These are phyloP conservation scores for Crotalaria pallida DNA, from an alignment of 306 rosid species.

Conservation along the genomic window DNA sequence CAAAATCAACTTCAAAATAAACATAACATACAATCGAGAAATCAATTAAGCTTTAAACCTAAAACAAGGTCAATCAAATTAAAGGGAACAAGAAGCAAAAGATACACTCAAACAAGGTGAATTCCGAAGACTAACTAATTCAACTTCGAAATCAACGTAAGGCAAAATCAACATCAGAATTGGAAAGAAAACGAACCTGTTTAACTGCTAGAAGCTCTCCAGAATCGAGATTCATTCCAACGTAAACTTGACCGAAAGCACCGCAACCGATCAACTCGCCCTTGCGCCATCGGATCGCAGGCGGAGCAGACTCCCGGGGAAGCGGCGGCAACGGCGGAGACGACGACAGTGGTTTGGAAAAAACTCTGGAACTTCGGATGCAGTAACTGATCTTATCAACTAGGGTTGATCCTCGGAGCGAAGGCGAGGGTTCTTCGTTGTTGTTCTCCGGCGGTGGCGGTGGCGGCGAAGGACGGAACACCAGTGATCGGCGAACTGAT, in stretches of 20 bases:
- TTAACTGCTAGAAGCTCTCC: constrained; percentile 99
- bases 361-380: constrained; percentile 80
- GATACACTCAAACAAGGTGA: not conserved
- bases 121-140: not conserved
- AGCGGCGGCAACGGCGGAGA: constrained; percentile 30
- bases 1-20: no score
- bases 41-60: no score
- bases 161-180: not conserved
- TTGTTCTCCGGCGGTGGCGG: no score
- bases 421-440: constrained; percentile 43
- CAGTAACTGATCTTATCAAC: constrained; percentile 74
- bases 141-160: not conserved
- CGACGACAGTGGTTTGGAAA: constrained; percentile 55
- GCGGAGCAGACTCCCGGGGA: constrained; percentile 42
- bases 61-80: no score
- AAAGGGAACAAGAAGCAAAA: no score
- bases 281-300: constrained; percentile 95
- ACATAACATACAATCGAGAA: no score
- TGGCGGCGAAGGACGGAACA: constrained; percentile 70
- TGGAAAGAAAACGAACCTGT: constrained; percentile 45
- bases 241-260: constrained; percentile 96
- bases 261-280: constrained; percentile 99
- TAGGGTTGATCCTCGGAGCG: constrained; percentile 59
- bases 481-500: constrained; percentile 96
- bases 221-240: constrained; percentile 99